Evolutionary conservation across 352 stramenopile genomes (phyloP), one percentile per base, ranked within the genome.

Genomic region (Phytophthora hybrid): DNA sequence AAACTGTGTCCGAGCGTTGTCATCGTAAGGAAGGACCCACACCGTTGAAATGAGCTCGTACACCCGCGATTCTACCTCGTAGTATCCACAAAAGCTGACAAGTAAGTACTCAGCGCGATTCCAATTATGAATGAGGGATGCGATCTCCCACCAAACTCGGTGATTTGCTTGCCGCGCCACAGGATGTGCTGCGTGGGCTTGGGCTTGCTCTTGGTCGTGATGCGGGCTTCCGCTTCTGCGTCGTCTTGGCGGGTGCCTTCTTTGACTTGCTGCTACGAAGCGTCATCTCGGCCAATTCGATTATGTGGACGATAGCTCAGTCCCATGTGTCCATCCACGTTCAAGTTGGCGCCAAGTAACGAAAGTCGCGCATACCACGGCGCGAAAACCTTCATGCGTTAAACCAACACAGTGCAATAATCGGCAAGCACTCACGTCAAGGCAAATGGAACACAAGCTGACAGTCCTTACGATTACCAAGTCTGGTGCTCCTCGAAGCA

Each of bases 41-140:
- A 94, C 89, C 63, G 77, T 91, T 26, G 81, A 91, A 73, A 94
- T 92, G 54, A 94, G 82, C 66, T 94, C 86, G 64, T 94, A 94
- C 49, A 94, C 87, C 32, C 81, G 78, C 59, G 84, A 90, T 61
- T 96, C 86, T 94, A 55, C 23, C n/a, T 63, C 19, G 21, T 19
- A 21, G 29, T 10, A 51, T 51, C 16, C 41, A 51, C 41, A 51
- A 2, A 21, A 6, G 41, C 41, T 23, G 4, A 49, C 4, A 49
- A 13, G 16, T 13, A 49, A 49, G 41, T 19, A n/a, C 5, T 19
- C 41, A 19, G n/a, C 16, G 18, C 41, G 18, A 51, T 51, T 13
- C 41, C 23, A 37, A 39, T 5, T 21, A 21, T 41, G n/a, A 31
- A 11, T n/a, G 51, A 51, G 41, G 55, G 19, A 32, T 26, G 37